Conservation (phyloP, 1,139 yeast species). For the Pneumocystis murina region DNA sequence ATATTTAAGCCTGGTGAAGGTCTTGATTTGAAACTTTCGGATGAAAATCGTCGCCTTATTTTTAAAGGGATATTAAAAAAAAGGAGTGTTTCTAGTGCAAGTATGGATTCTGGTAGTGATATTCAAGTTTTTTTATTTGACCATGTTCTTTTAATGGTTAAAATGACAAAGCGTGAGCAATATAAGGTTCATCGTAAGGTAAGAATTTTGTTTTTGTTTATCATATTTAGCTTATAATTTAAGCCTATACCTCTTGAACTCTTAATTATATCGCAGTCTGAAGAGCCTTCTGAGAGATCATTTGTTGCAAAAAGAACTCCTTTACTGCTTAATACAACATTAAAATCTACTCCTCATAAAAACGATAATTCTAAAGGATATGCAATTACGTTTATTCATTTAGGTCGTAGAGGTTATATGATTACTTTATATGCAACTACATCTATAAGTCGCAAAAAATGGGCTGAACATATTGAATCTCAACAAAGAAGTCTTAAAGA, state of each 20-base stretch:
- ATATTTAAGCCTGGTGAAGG: conserved; percentile 70
- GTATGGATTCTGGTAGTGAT: conserved; percentile 53
- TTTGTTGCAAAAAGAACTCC: conserved; percentile 30
- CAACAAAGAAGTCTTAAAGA: conserved; percentile 65
- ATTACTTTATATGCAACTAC: conserved; percentile 53
- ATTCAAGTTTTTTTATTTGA: conserved; percentile 71
- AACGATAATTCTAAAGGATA: conserved; percentile 15
- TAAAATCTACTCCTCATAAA: conserved; percentile 13
- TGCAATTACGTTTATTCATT: conserved; percentile 39
- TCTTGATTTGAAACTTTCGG: conserved; percentile 70
- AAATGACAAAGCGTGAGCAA: conserved; percentile 82
- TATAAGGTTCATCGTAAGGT: conserved; percentile 71
- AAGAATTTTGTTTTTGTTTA: background rate
- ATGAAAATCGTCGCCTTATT: conserved; percentile 62
- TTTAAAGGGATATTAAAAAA: conserved; percentile 67
- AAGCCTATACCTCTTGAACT: conserved; percentile 77
- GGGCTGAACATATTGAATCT: conserved; percentile 60
- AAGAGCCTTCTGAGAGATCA: conserved; percentile 17
- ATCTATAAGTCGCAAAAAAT: conserved; percentile 58
- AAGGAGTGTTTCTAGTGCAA: conserved; percentile 31
- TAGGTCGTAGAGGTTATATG: conserved; percentile 52
- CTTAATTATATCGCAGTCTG: conserved; percentile 30
- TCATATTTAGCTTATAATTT: background rate
- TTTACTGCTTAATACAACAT: conserved; percentile 27
- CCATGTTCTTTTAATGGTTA: conserved; percentile 71